Conservation (phyloP, 371 early-diverging fungal species). For the Rhizopus stolonifer region DNA sequence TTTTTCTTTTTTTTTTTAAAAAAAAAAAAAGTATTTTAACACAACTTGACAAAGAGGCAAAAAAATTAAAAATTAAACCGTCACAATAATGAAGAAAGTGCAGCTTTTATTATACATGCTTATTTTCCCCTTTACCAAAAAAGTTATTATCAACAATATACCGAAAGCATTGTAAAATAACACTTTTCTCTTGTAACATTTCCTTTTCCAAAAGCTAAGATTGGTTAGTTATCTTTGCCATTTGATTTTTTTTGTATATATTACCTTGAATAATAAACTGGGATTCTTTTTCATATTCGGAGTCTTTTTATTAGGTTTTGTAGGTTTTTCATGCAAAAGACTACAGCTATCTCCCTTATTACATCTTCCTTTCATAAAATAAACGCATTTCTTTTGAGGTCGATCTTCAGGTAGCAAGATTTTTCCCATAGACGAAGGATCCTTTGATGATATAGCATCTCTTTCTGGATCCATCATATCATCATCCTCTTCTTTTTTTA, state of each 20-base stretch:
- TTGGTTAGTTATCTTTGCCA: neutral
- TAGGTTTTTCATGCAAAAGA: constrained; percentile 46
- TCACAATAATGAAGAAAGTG: too few species aligned
- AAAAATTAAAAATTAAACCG: too few species aligned
- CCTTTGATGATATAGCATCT: constrained; percentile 57
- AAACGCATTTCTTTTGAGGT: constrained; percentile 40
- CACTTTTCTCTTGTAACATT: constrained; percentile 53
- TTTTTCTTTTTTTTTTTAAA: too few species aligned
- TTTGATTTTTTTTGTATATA: neutral
- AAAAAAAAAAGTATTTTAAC: too few species aligned
- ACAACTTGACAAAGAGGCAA: too few species aligned
- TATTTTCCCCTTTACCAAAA: constrained; percentile 21
- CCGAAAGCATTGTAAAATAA: constrained; percentile 48
- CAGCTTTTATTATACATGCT: too few species aligned
- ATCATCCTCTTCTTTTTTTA: constrained; percentile 21
- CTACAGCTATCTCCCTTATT: constrained; percentile 46
- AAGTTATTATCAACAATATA: constrained; percentile 41
- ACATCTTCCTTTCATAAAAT: constrained; percentile 49
- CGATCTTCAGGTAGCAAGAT: constrained; percentile 33
- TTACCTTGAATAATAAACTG: constrained; percentile 50
- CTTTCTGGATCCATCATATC: constrained; percentile 47
- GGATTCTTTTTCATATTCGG: constrained; percentile 31
- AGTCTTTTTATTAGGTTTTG: constrained; percentile 17
- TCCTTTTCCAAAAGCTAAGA: constrained; percentile 50
- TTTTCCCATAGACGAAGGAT: constrained; percentile 48